Evolutionary conservation across 257 asterid species (phyloP).

Genomic region (Datura wrightii): DNA sequence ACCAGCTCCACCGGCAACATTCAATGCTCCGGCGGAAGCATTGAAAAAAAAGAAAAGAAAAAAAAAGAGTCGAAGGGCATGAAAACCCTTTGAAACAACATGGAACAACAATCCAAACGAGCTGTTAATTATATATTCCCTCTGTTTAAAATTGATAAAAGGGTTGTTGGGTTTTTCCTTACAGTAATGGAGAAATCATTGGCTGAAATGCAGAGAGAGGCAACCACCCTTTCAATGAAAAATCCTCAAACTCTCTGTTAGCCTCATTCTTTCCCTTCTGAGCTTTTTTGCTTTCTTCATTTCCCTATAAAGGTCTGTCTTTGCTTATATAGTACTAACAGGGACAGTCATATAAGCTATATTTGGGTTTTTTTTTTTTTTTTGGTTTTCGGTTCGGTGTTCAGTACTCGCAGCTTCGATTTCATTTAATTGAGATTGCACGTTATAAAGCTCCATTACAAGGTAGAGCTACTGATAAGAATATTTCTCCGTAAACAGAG

Average conservation of each 20-base stretch:
- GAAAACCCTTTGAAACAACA: neutral
- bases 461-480: no score
- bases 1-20: neutral
- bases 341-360: no score
- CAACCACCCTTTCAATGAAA: constrained; percentile 55
- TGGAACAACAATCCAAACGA: neutral
- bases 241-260: constrained; percentile 11
- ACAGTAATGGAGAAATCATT: constrained; percentile 17
- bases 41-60: neutral
- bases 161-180: constrained; percentile 32
- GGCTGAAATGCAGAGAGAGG: constrained; percentile 49
- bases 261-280: constrained; percentile 24
- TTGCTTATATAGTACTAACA: no score
- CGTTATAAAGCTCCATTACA: no score
- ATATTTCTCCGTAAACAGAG: no score
- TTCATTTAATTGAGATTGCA: no score
- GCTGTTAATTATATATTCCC: neutral
- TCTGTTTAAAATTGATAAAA: neutral
- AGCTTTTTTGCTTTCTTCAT: neutral
- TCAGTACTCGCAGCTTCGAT: no score
- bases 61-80: neutral
- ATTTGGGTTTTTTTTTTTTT: no score
- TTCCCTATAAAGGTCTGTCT: neutral
- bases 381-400: no score
- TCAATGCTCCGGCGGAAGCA: neutral